Conservation (phyloP, 352 stramenopile genomes). For the Saprolegnia parasitica region DNA sequence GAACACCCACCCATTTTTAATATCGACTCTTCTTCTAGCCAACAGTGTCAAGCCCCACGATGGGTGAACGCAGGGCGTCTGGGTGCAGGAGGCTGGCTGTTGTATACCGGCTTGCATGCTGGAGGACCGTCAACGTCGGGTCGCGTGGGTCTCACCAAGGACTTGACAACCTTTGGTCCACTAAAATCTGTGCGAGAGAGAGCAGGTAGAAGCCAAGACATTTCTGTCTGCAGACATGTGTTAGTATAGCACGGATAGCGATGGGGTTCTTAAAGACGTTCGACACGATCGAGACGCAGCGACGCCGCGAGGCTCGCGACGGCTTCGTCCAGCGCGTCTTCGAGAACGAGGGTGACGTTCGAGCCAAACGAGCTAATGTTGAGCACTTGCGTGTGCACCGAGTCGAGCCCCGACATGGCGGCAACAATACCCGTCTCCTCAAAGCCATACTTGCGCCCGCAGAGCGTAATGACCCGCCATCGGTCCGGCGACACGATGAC, state of each 20-base stretch:
- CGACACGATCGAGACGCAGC: conserved; percentile 62
- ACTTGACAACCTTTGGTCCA: neutral
- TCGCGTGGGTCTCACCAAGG: neutral
- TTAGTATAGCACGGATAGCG: too few relatives aligned
- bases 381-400: conserved; percentile 67
- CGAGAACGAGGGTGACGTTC: conserved; percentile 78
- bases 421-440: conserved; percentile 83
- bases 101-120: neutral
- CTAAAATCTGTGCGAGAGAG: neutral
- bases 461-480: conserved; percentile 82
- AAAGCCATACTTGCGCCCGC: conserved; percentile 73
- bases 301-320: conserved; percentile 60
- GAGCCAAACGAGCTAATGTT: conserved; percentile 83
- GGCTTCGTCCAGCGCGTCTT: conserved; percentile 68
- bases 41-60: too few relatives aligned
- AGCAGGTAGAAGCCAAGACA: too few relatives aligned
- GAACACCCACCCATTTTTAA: neutral
- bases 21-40: too few relatives aligned
- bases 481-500: conserved; percentile 79
- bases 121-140: neutral
- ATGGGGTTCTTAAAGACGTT: conserved; percentile 18
- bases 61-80: too few relatives aligned
- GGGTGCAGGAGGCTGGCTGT: neutral
- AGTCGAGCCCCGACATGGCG: conserved; percentile 77
- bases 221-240: too few relatives aligned